Evolutionary conservation across 345 rosid species (phyloP), one percentile per base, ranked within the genome.

Genomic region (Pugionium cornutum): DNA sequence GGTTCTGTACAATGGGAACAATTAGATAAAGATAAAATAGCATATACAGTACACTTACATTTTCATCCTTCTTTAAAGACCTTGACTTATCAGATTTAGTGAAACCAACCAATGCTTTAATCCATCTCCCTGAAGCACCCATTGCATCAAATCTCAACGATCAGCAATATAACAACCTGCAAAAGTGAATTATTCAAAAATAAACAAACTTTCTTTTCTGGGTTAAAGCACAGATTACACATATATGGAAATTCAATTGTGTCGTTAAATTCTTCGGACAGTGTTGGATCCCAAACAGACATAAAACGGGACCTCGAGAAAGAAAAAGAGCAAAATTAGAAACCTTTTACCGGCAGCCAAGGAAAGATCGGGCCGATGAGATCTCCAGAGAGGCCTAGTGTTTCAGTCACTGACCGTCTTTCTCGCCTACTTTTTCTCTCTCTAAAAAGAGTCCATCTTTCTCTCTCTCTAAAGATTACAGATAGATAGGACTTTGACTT

Each of bases 121-220:
- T 79, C 99, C 99, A 95, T 84, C 84, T 91, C 44, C 97, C 95
- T 0, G 97, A 83, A 66, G 86, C 91, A 72, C 99, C 99, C 99
- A 95, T 95, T 65, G 65, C 59, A 34, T 49, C 42, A 49, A 29
- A 27, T 44, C 18, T 33, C 59, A 66, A 9, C 28, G 66, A 18
- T 60, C 70, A 71, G 51, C 66, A 35, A 69, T 18, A 39, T 33
- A 35, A 18, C 18, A 5, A 64, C 70, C 85, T 82, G 74, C 68
- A 52, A 46, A 1, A 35, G 41, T 32, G 7, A 18, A 18, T 18
- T 1, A 60, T 62, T 27, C 10, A 44, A 5, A 39, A 4, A 39
- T 18, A 18, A 18, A 7, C 2, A 39, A 39, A 39, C 8, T 7
- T 39, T 39, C 9, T 18, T 18, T 18, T 18, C 18, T 18, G 18